phyloP scores from a whole-genome alignment of 345 rosid species.

The Excoecaria agallocha region DNA sequence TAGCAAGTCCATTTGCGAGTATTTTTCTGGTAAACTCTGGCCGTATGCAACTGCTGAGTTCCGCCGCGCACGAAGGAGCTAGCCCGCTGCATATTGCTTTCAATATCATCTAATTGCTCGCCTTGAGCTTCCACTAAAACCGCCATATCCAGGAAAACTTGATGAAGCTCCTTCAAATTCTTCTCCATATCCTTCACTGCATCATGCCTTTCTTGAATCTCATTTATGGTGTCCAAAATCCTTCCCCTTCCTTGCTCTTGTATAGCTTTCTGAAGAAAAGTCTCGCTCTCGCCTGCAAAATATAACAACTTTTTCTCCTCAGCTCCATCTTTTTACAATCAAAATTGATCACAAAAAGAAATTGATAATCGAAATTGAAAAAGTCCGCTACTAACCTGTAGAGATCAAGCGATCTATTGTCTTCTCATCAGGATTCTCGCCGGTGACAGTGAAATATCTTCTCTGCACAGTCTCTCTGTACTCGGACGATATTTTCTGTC shows the following conservation, averaged over 20 bases:
- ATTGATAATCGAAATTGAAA: neutral
- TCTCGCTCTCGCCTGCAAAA: constrained; percentile 78
- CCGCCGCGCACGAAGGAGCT: constrained; percentile 65
- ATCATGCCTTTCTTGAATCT: constrained; percentile 89
- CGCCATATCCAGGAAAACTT: constrained; percentile 84
- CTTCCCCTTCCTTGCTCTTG: constrained; percentile 90
- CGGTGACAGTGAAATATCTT: constrained; percentile 88
- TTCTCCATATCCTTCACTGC: constrained; percentile 79
- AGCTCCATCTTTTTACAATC: too few relatives aligned
- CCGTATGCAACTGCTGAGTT: constrained; percentile 49
- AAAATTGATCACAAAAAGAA: too few relatives aligned
- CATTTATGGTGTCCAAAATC: constrained; percentile 65
- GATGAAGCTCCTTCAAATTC: constrained; percentile 78
- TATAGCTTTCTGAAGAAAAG: constrained; percentile 80
- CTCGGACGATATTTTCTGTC: constrained; percentile 70
- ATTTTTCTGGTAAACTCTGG: constrained; percentile 65
- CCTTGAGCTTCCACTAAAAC: constrained; percentile 80
- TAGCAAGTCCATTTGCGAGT: constrained; percentile 78
- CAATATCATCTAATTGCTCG: constrained; percentile 71
- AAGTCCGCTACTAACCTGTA: constrained; percentile 49
- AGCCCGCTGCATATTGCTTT: constrained; percentile 75
- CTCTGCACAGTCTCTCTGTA: constrained; percentile 91
- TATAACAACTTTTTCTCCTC: too few relatives aligned
- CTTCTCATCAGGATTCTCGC: constrained; percentile 82
- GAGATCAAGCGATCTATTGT: constrained; percentile 80